Percentiles rank a stretch among this genome's conserved stretches.
phyloP scores from a whole-genome alignment of 805 yeast species.

The Cyberlindnera lachancei region DNA sequence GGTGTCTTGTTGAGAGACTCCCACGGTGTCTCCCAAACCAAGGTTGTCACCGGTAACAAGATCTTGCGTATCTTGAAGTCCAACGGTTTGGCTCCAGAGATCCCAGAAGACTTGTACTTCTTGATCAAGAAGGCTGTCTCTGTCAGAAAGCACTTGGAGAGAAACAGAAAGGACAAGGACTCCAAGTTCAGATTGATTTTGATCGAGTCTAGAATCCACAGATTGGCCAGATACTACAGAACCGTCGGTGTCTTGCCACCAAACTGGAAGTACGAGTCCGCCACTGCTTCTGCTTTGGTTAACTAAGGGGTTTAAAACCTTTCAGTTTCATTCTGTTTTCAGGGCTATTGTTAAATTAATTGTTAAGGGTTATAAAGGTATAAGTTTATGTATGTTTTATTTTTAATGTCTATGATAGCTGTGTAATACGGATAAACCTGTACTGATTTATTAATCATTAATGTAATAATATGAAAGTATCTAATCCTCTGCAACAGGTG shows the following conservation, averaged over 20 bases:
- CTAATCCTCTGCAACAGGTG: slow-evolving; percentile 13
- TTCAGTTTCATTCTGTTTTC: slow-evolving; percentile 15
- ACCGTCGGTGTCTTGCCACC: slow-evolving; percentile 98
- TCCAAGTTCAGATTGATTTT: slow-evolving; percentile 99
- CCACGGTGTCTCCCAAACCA: slow-evolving; percentile 98
- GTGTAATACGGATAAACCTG: too few relatives aligned
- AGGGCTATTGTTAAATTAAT: slow-evolving; percentile 4
- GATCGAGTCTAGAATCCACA: slow-evolving; percentile 99
- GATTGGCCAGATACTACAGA: slow-evolving; percentile 99
- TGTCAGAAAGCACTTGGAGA: slow-evolving; percentile 99
- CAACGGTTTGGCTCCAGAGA: slow-evolving; percentile 99
- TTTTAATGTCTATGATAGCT: slow-evolving; percentile 3
- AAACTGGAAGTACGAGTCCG: slow-evolving; percentile 99
- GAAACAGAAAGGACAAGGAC: slow-evolving; percentile 99
- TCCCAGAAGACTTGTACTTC: slow-evolving; percentile 99
- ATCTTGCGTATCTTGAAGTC: slow-evolving; percentile 98
- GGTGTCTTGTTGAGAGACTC: slow-evolving; percentile 99
- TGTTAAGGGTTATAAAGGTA: slow-evolving; percentile 3
- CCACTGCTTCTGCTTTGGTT: slow-evolving; percentile 99
- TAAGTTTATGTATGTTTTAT: too few relatives aligned
- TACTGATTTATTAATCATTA: too few relatives aligned
- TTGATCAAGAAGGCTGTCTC: slow-evolving; percentile 99
- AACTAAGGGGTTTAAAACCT: slow-evolving; percentile 57
- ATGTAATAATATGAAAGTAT: too few relatives aligned
- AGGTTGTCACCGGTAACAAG: slow-evolving; percentile 98